phyloP scores from a whole-genome alignment of 164 flowering plant species.

The Vitis riparia region DNA sequence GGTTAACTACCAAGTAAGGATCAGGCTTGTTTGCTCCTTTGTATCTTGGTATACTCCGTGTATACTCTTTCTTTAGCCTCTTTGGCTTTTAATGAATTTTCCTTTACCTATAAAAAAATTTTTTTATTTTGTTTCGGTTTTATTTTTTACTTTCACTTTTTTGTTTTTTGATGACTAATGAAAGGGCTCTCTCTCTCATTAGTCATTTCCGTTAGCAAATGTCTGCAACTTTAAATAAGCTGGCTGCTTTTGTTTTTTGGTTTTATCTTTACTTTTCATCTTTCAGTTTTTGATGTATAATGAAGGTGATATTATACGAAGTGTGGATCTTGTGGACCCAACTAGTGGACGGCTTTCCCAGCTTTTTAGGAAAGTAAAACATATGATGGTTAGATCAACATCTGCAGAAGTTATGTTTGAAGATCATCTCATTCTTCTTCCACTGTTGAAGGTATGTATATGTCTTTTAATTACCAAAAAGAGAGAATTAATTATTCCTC shows the following conservation, averaged over 20 bases:
- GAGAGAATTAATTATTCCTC: background rate
- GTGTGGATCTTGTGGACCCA: slow-evolving; percentile 57
- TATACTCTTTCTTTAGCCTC: too few relatives aligned
- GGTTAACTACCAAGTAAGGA: too few relatives aligned
- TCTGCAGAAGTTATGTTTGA: slow-evolving; percentile 25
- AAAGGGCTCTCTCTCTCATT: background rate
- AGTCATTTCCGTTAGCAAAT: background rate
- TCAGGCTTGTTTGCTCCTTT: too few relatives aligned
- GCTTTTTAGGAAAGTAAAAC: slow-evolving; percentile 40
- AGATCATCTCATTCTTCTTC: slow-evolving; percentile 47
- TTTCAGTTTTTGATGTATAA: slow-evolving; percentile 75
- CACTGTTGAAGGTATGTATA: slow-evolving; percentile 53
- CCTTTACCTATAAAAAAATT: too few relatives aligned
- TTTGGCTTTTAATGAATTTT: too few relatives aligned
- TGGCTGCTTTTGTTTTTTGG: background rate
- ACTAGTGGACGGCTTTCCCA: slow-evolving; percentile 42
- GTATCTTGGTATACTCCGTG: too few relatives aligned
- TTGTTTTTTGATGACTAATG: too few relatives aligned
- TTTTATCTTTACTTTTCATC: background rate
- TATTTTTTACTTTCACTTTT: too few relatives aligned
- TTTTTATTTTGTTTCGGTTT: too few relatives aligned
- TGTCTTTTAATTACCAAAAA: background rate
- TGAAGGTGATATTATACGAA: slow-evolving; percentile 59
- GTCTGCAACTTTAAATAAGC: background rate
- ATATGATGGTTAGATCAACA: slow-evolving; percentile 35